Conservation (phyloP, 2,329 filamentous ascomycete genomes). For the Curvularia eragrostidis region DNA sequence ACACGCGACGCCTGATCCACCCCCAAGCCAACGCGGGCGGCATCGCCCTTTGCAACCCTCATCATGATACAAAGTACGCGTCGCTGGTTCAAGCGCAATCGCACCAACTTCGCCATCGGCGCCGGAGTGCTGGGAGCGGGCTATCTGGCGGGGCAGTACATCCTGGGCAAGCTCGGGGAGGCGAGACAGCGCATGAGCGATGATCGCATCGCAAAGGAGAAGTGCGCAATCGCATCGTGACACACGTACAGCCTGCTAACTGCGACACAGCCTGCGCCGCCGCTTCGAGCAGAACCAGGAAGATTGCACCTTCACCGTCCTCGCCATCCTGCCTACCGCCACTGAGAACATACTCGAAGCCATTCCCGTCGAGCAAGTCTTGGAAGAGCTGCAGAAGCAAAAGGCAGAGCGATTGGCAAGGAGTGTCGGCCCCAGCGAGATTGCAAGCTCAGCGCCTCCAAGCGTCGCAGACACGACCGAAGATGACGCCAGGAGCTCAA, state of each 20-base stretch:
- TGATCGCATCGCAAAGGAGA: conserved; percentile 94
- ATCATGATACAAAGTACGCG: conserved; percentile 74
- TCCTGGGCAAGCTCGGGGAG: conserved; percentile 87
- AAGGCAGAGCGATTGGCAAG: conserved; percentile 75
- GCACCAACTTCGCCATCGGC: conserved; percentile 86
- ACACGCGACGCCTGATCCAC: conserved; percentile 26
- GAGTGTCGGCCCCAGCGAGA: conserved; percentile 63
- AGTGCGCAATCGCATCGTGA: conserved; percentile 63
- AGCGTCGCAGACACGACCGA: conserved; percentile 69
- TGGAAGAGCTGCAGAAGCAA: conserved; percentile 92
- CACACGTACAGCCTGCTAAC: conserved; percentile 5
- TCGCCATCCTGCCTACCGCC: conserved; percentile 91
- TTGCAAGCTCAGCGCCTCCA: conserved; percentile 65
- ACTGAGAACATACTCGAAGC: conserved; percentile 87
- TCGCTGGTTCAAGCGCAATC: conserved; percentile 91
- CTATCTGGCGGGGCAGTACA: conserved; percentile 92
- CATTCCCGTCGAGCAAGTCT: conserved; percentile 90
- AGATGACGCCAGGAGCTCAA: conserved; percentile 80
- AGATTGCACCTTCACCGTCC: conserved; percentile 96
- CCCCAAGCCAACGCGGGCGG: conserved; percentile 6
- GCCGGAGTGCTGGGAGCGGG: conserved; percentile 86
- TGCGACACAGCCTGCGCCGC: conserved; percentile 74
- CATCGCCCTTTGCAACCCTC: conserved; percentile 10
- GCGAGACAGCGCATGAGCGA: conserved; percentile 95
- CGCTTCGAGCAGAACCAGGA: conserved; percentile 99